These are phyloP conservation scores for Suillus spraguei DNA, from an alignment of 768 basidiomycete genomes.

Conservation along the genomic window DNA sequence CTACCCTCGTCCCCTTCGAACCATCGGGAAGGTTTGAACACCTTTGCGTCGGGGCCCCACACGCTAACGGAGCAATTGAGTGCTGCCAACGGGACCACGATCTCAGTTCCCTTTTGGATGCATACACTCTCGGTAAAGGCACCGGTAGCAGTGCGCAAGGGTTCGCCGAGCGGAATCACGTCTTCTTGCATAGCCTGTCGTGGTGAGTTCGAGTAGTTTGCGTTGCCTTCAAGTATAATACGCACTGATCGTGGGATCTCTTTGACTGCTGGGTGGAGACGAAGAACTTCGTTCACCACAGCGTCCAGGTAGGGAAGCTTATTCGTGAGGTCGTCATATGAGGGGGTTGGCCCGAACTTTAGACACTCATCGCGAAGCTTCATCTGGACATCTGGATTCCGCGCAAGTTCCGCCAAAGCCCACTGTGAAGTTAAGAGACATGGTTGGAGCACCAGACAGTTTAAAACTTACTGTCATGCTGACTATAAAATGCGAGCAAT, in stretches of 20 bases:
- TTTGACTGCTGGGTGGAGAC: constrained; percentile 37
- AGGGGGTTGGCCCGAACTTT: constrained; percentile 32
- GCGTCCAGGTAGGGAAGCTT: no score
- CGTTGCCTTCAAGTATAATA: background rate
- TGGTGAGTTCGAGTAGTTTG: background rate
- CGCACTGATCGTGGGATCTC: constrained; percentile 37
- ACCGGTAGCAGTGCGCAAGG: constrained; percentile 32
- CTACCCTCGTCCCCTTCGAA: constrained; percentile 30
- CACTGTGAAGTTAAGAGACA: constrained; percentile 29
- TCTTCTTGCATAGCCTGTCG: constrained; percentile 41
- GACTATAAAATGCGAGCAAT: background rate
- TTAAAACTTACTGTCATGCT: constrained; percentile 18
- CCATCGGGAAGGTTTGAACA: constrained; percentile 49
- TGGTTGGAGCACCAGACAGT: background rate
- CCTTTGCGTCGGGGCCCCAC: constrained; percentile 48
- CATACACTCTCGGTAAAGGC: constrained; percentile 31
- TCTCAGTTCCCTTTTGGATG: constrained; percentile 40
- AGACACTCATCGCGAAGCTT: constrained; percentile 32
- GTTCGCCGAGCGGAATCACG: constrained; percentile 38
- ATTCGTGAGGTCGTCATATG: constrained; percentile 41
- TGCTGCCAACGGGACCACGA: constrained; percentile 46
- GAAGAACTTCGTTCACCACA: constrained; percentile 41
- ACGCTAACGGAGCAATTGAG: constrained; percentile 35
- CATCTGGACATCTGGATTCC: constrained; percentile 27
- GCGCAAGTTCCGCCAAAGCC: constrained; percentile 34